Percentiles rank a stretch among this genome's conserved stretches.
Conservation (phyloP, 129 eudicot species). For the Artemisia argyi region DNA sequence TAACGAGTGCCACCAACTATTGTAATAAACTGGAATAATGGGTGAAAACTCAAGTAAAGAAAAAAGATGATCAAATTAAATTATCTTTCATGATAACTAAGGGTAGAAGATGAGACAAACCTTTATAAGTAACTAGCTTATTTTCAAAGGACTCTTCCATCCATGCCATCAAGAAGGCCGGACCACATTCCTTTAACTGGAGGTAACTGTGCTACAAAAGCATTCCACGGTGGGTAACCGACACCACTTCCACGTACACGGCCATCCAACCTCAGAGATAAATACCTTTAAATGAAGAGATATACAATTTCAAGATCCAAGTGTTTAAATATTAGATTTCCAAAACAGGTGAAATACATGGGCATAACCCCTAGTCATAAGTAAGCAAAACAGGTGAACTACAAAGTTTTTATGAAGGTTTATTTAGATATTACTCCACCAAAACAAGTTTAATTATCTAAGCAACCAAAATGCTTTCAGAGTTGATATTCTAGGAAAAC, state of each 20-base stretch:
- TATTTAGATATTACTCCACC: neutral
- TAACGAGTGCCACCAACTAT: constrained; percentile 11
- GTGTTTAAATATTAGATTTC: neutral
- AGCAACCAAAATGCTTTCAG: neutral
- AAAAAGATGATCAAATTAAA: neutral
- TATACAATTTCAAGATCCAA: constrained; percentile 1
- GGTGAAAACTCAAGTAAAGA: constrained; percentile 13
- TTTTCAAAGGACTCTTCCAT: constrained; percentile 74
- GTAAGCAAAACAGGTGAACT: neutral
- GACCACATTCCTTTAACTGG: constrained; percentile 94
- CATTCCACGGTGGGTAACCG: constrained; percentile 98
- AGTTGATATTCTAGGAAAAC: constrained; percentile 2
- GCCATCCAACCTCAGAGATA: constrained; percentile 83
- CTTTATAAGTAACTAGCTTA: constrained; percentile 26
- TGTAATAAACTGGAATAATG: constrained; percentile 13
- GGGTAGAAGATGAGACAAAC: constrained; percentile 27
- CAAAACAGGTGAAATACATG: neutral
- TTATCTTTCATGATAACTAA: neutral
- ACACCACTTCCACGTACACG: constrained; percentile 98
- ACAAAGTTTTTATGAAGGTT: constrained; percentile 1
- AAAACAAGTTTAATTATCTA: neutral
- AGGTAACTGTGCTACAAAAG: constrained; percentile 91
- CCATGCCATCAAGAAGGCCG: constrained; percentile 97
- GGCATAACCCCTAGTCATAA: constrained; percentile 7
- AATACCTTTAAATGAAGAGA: constrained; percentile 47